Evolutionary conservation across 352 stramenopile genomes (phyloP), one percentile per base, ranked within the genome.

Genomic region (Labyrinthula sp.): DNA sequence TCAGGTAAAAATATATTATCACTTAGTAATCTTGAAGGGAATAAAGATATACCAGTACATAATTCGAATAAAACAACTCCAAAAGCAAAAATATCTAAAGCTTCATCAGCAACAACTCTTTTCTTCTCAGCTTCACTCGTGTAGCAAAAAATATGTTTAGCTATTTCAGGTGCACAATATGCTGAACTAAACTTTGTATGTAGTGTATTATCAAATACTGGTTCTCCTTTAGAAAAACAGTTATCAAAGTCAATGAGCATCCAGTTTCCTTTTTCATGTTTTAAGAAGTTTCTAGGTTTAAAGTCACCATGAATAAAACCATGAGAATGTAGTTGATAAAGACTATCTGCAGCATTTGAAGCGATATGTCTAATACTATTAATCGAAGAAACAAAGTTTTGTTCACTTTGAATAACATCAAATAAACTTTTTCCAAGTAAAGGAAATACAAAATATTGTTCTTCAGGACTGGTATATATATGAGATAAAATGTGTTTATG

Each of bases 51-150:
- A 6, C 43, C 43, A 3, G 43, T 39, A 6, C 40, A 28, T 25
- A 52, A 24, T 35, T 52, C 18, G 18, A 45, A 52, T 3, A 52
- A 22, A 33, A 52, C 35, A n/a, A 28, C 43, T 10, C 43, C 43
- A 47, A 52, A 52, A 20, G 31, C 43, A 31, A 31, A 52, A 3
- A 52, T 35, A 34, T 52, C 43, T 15, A 50, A 52, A 1, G 31
- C 23, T 9, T 23, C 30, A 8, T 3, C 43, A 1, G 43, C 43
- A n/a, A n/a, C n/a, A n/a, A n/a, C n/a, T n/a, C n/a, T n/a, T n/a
- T n/a, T n/a, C n/a, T n/a, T n/a, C n/a, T n/a, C n/a, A n/a, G n/a
- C n/a, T 8, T 20, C 24, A 9, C 23, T 36, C 3, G 23, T 26
- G 7, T 29, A 4, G 8, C 14, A 6, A 26, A 35, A 52, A 17